These are phyloP conservation scores for Pterocarpus macrocarpus DNA, from an alignment of 306 rosid species.

Conservation along the genomic window DNA sequence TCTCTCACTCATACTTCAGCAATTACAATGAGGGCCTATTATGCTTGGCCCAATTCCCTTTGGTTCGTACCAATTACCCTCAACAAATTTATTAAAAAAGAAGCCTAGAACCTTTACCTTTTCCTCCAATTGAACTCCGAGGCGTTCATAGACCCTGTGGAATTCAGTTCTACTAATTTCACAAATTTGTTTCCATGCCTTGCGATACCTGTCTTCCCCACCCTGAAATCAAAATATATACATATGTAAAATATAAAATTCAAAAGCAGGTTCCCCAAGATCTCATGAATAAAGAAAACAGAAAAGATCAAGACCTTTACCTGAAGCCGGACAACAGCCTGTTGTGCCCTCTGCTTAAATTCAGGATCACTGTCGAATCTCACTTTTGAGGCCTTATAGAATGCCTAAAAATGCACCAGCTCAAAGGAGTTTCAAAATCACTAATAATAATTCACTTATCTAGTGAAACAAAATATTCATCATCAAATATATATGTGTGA, in stretches of 20 bases:
- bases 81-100: constrained; percentile 3
- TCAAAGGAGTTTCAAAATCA: constrained; percentile 40
- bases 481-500: constrained; percentile 5
- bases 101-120: constrained; percentile 61
- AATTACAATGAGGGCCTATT: too few relatives aligned
- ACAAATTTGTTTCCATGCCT: constrained; percentile 89
- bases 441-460: constrained; percentile 24
- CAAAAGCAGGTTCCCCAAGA: constrained; percentile 6
- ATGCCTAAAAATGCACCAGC: constrained; percentile 59
- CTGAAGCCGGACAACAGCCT: constrained; percentile 91
- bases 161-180: constrained; percentile 91
- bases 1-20: too few relatives aligned
- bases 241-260: constrained; percentile 12
- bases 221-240: constrained; percentile 64
- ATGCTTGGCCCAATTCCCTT: too few relatives aligned
- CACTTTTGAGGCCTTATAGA: constrained; percentile 90
- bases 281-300: background rate
- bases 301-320: constrained; percentile 48
- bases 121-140: constrained; percentile 84
- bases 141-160: constrained; percentile 83
- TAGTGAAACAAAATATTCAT: constrained; percentile 14
- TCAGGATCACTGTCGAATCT: constrained; percentile 84
- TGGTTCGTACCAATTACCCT: too few relatives aligned
- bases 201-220: constrained; percentile 75
- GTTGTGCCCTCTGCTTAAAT: constrained; percentile 89